phyloP scores from a whole-genome alignment of 441 rosid species.

The Jatropha multifida region DNA sequence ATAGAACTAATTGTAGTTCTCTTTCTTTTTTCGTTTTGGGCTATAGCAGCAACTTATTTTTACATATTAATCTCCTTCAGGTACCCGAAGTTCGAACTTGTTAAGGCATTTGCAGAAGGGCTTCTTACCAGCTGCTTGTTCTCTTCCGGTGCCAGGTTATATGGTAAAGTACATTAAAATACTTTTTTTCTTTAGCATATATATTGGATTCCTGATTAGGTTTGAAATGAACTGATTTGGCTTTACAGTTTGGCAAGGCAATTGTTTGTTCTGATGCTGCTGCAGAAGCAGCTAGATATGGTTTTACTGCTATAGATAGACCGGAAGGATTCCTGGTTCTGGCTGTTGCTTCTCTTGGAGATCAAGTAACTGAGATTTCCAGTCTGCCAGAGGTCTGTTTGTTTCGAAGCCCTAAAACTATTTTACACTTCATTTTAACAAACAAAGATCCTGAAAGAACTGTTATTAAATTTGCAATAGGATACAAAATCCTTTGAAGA shows the following conservation, averaged over 20 bases:
- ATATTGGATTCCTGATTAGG: not conserved
- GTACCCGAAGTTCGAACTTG: constrained; percentile 67
- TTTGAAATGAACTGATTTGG: too few relatives aligned
- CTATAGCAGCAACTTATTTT: too few relatives aligned
- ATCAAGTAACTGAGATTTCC: constrained; percentile 44
- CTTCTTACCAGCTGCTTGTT: constrained; percentile 64
- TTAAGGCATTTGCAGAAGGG: constrained; percentile 73
- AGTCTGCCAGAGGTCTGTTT: constrained; percentile 49
- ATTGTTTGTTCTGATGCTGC: constrained; percentile 80
- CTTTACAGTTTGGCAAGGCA: constrained; percentile 65
- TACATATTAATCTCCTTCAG: constrained; percentile 19
- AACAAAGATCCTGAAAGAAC: not conserved
- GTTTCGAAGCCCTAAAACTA: not conserved
- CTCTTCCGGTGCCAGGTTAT: constrained; percentile 73
- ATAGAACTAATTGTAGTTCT: too few relatives aligned
- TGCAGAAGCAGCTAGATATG: constrained; percentile 77
- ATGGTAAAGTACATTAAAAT: constrained; percentile 43
- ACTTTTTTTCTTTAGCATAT: not conserved
- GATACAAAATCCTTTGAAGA: constrained; percentile 58
- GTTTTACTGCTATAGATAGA: constrained; percentile 70
- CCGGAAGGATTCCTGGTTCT: constrained; percentile 71
- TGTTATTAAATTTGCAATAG: constrained; percentile 16
- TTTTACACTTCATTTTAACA: not conserved
- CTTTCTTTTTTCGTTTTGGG: not conserved
- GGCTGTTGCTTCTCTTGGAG: constrained; percentile 62